A percentile compares a stretch with the other conserved stretches of the same genome.
phyloP scores from a whole-genome alignment of 1,139 yeast species.

The Sugiyamaella novakii region DNA sequence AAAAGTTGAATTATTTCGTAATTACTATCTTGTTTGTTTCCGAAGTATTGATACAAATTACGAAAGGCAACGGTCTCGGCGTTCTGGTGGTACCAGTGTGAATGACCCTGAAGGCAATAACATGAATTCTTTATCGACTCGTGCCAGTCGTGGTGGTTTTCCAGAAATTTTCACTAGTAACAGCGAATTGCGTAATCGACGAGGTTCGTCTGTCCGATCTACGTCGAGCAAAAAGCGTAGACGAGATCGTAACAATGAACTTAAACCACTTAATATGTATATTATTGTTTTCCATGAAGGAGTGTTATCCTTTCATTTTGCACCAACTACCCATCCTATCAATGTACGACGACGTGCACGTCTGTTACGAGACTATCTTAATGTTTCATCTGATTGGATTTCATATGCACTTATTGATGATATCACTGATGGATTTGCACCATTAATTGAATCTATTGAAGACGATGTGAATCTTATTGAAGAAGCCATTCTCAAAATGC shows the following conservation, averaged over 20 bases:
- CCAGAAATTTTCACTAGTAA: conserved; percentile 17
- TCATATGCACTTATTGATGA: conserved; percentile 96
- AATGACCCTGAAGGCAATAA: conserved; percentile 8
- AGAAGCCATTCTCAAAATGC: conserved; percentile 85
- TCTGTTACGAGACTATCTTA: conserved; percentile 79
- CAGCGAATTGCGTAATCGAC: conserved; percentile 10
- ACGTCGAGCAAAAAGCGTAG: conserved; percentile 18
- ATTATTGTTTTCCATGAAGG: conserved; percentile 89
- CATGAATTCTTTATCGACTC: conserved; percentile 7
- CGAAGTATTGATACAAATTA: conserved; percentile 76
- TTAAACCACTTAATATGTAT: conserved; percentile 90
- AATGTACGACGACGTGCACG: conserved; percentile 94
- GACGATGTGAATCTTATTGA: conserved; percentile 88
- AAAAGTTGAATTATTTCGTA: conserved; percentile 87
- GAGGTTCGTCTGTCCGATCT: conserved; percentile 18
- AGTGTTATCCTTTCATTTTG: conserved; percentile 89
- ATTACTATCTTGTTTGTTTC: conserved; percentile 90
- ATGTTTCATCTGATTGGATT: conserved; percentile 94
- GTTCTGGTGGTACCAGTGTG: background rate
- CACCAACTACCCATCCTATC: conserved; percentile 94
- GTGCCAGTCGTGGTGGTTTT: conserved; percentile 10
- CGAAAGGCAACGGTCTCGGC: conserved; percentile 12
- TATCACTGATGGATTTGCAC: conserved; percentile 96
- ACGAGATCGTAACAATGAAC: conserved; percentile 47
- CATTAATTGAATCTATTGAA: conserved; percentile 91